A percentile compares a stretch with the other conserved stretches of the same genome.
phyloP scores from a whole-genome alignment of 305 asterid species.

The Rubia peregrina region DNA sequence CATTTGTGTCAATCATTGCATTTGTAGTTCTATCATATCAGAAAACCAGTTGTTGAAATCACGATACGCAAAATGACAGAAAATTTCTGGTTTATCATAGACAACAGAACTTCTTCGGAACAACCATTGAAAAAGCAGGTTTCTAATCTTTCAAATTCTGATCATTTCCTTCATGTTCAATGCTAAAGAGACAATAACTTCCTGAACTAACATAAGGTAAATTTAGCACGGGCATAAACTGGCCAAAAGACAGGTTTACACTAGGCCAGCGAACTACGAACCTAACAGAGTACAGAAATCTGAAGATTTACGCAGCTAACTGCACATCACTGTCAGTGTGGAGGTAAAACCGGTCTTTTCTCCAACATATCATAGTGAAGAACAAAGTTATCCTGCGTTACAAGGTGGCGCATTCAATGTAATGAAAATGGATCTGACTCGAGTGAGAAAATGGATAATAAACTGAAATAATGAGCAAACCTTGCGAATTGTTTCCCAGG shows the following conservation, averaged over 20 bases:
- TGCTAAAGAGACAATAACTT: neutral
- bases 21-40: too few species aligned
- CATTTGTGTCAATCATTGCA: too few species aligned
- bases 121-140: neutral
- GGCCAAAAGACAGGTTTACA: conserved; percentile 13
- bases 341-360: conserved; percentile 72
- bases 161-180: neutral
- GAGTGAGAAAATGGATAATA: neutral
- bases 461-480: conserved; percentile 22
- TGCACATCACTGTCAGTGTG: conserved; percentile 37
- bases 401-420: neutral
- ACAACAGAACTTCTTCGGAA: neutral
- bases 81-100: neutral
- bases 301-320: conserved; percentile 20
- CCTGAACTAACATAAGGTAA: conserved; percentile 10
- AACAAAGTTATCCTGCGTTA: conserved; percentile 89
- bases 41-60: too few species aligned
- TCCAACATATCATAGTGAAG: conserved; percentile 84
- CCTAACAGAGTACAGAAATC: conserved; percentile 17
- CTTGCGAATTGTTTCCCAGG: conserved; percentile 99
- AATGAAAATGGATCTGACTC: neutral
- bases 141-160: neutral
- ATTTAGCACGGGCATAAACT: conserved; percentile 5
- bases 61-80: too few species aligned
- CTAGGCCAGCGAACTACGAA: conserved; percentile 3